Evolutionary conservation across 1,284 basidiomycete genomes (phyloP).

Genomic region (Rugiboletus extremiorientalis): DNA sequence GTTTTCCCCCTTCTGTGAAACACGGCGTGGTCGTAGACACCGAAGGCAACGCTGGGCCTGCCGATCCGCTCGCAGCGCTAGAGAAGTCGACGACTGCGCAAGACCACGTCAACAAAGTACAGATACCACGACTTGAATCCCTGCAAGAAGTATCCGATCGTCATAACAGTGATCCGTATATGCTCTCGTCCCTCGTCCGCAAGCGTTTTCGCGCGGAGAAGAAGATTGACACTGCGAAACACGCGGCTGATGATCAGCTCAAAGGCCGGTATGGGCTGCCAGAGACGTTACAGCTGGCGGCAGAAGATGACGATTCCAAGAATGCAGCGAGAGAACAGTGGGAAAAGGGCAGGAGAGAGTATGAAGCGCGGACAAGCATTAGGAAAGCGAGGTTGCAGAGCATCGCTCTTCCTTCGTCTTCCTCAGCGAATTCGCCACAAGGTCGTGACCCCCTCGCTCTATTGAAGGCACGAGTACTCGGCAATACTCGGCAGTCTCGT

Average conservation of each 20-base stretch:
- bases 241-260: slow-evolving; percentile 65
- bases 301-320: slow-evolving; percentile 55
- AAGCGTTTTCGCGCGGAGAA: slow-evolving; percentile 86
- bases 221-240: slow-evolving; percentile 66
- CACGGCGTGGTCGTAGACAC: slow-evolving; percentile 51
- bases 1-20: neutral
- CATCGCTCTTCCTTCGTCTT: slow-evolving; percentile 34
- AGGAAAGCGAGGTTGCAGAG: slow-evolving; percentile 50
- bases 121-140: slow-evolving; percentile 75
- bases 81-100: slow-evolving; percentile 86
- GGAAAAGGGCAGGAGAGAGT: slow-evolving; percentile 48
- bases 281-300: slow-evolving; percentile 55
- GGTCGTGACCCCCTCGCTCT: slow-evolving; percentile 37
- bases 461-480: slow-evolving; percentile 56
- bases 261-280: slow-evolving; percentile 76
- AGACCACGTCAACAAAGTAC: slow-evolving; percentile 66
- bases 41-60: slow-evolving; percentile 59
- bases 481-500: slow-evolving; percentile 47
- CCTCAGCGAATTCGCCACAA: slow-evolving; percentile 17
- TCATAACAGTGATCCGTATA: slow-evolving; percentile 83
- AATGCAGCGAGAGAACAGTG: slow-evolving; percentile 63
- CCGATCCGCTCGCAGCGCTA: slow-evolving; percentile 83
- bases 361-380: slow-evolving; percentile 40
- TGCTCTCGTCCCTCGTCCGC: slow-evolving; percentile 71
- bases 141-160: slow-evolving; percentile 73